phyloP scores from a whole-genome alignment of 2,329 filamentous ascomycete species.

The Xylaria sp. region DNA sequence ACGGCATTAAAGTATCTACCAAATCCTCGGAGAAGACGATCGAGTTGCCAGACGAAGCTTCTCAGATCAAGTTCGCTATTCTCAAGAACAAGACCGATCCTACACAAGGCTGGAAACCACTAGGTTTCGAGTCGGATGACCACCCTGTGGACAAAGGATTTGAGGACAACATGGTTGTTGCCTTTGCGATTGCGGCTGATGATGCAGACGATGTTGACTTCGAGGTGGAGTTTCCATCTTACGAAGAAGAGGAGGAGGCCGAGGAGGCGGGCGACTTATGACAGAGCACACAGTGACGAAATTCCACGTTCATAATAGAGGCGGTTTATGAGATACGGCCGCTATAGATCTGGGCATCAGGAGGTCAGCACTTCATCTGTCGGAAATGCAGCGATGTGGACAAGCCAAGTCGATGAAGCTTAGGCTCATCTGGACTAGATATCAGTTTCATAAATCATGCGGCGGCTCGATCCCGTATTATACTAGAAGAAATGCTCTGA shows the following conservation, averaged over 20 bases:
- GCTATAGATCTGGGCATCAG: background rate
- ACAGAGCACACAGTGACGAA: background rate
- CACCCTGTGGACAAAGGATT: slow-evolving; percentile 58
- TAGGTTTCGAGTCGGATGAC: slow-evolving; percentile 54
- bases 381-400: background rate
- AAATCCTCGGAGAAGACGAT: slow-evolving; percentile 50
- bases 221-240: slow-evolving; percentile 57
- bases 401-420: background rate
- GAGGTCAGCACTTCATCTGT: background rate
- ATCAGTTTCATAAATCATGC: background rate
- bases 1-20: slow-evolving; percentile 59
- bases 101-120: slow-evolving; percentile 61
- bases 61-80: slow-evolving; percentile 60
- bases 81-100: slow-evolving; percentile 59
- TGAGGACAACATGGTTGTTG: slow-evolving; percentile 60
- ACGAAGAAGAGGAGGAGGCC: slow-evolving; percentile 40
- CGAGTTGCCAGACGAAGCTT: slow-evolving; percentile 55
- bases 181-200: slow-evolving; percentile 59
- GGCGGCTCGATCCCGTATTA: background rate
- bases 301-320: background rate
- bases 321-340: slow-evolving; percentile 1
- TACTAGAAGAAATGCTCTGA: background rate
- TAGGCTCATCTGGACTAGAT: no score
- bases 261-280: slow-evolving; percentile 21
- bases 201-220: slow-evolving; percentile 56